A percentile compares a stretch with the other conserved stretches of the same genome.
These are phyloP conservation scores for Ustanciosporium gigantosporum DNA, from an alignment of 1,284 basidiomycete genomes.

Conservation along the genomic window DNA sequence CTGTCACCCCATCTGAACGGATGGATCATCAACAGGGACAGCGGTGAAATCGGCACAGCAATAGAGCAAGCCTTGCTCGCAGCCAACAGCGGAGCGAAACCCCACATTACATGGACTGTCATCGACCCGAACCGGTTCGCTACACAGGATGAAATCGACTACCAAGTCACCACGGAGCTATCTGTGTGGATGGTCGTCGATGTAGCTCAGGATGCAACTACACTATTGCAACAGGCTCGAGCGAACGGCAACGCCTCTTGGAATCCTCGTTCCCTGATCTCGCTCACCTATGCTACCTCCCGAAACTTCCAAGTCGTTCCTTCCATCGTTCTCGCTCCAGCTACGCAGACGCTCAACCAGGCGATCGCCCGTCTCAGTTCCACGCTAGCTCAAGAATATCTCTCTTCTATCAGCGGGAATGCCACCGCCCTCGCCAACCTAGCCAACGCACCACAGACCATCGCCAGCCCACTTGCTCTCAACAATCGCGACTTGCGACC, in stretches of 20 bases:
- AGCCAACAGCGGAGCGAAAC: slow-evolving; percentile 33
- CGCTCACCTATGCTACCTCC: slow-evolving; percentile 39
- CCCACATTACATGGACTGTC: slow-evolving; percentile 45
- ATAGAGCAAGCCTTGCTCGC: slow-evolving; percentile 34
- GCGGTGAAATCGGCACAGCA: slow-evolving; percentile 37
- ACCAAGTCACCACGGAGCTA: slow-evolving; percentile 37
- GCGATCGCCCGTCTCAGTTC: slow-evolving; percentile 16
- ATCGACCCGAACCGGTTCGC: slow-evolving; percentile 33
- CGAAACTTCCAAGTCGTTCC: slow-evolving; percentile 44
- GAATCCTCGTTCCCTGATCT: slow-evolving; percentile 38
- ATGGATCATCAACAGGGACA: slow-evolving; percentile 53
- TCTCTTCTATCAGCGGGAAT: slow-evolving; percentile 22
- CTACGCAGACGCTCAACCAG: slow-evolving; percentile 12
- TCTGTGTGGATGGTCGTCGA: slow-evolving; percentile 38
- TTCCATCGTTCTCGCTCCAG: slow-evolving; percentile 27
- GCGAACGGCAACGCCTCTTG: slow-evolving; percentile 43
- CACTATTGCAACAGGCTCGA: slow-evolving; percentile 34
- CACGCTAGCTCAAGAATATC: slow-evolving; percentile 31
- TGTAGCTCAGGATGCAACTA: slow-evolving; percentile 39
- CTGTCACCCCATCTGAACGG: slow-evolving; percentile 38
- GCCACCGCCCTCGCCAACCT: slow-evolving; percentile 28
- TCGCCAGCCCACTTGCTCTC: slow-evolving; percentile 67
- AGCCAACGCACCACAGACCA: slow-evolving; percentile 68
- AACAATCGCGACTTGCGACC: slow-evolving; percentile 69
- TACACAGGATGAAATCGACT: slow-evolving; percentile 15